Base-by-base conservation (phyloP, 257 asterid genomes). In the Solanum dulcamara region DNA sequence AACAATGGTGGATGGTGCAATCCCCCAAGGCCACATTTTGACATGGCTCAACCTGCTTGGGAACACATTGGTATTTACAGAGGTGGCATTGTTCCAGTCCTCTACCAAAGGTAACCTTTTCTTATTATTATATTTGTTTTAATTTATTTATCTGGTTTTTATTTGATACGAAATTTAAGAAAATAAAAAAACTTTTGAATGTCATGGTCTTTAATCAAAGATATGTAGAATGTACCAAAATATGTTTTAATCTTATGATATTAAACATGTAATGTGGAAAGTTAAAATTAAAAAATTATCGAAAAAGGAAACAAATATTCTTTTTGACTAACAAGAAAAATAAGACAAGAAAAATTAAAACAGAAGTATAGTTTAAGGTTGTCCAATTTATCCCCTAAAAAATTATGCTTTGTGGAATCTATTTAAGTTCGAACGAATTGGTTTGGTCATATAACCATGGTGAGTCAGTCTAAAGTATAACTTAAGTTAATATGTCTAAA, bases 11-110 rank as follows among this genome's bases (percentile, higher is more conserved):
- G 97, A 18, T 93, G 97, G 97, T 92, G 97, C 93, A 93, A 92
- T 87, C 93, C 96, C 0, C 97, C 94, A 42, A 93, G 94, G 67
- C 93, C 90, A 44, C 97, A 93, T 83, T 93, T 93, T 28, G 96
- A 93, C 92, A 91, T 93, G 96, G 94, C 97, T 51, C 94, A 93
- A 84, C 97, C 97, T 1, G 96, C 96, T 10, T 93, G 94, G 93
- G 90, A 88, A 83, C 90, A 93, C 85, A 93, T 93, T 40, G 96
- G 92, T 84, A 91, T 92, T 59, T 93, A 92, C 32, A 46, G 86
- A 0, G 97, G 91, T 51, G 97, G 97, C 6, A 93, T 93, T 60
- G 90, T 93, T 50, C 96, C 94, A 5, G 91, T 92, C 62, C 26
- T 90, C 26, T 93, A 90, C 86, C 96, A 92, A 86, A 91, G 97